phyloP scores from a whole-genome alignment of 225 moss, liverwort and hornwort species.

The Physcomitrium patens region DNA sequence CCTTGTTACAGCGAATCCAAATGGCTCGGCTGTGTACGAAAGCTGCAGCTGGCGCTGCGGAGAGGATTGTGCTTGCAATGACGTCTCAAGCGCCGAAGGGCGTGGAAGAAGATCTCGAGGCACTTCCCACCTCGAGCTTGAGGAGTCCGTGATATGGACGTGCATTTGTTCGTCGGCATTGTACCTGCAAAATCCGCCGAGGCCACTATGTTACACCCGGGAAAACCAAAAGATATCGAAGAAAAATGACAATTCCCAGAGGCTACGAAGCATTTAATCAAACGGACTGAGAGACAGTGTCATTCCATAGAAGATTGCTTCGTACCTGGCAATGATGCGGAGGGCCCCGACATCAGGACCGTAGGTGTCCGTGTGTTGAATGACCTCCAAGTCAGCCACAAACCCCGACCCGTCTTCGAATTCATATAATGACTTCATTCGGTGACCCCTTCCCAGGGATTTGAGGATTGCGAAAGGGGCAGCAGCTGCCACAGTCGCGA shows the following conservation, averaged over 20 bases:
- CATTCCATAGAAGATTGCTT: not conserved
- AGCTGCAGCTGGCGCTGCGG: conserved; percentile 43
- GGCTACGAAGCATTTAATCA: too few species aligned
- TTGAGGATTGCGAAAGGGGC: conserved; percentile 44
- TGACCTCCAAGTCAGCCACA: conserved; percentile 54
- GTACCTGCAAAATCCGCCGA: conserved; percentile 30
- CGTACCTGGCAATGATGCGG: conserved; percentile 52
- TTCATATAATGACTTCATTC: conserved; percentile 49
- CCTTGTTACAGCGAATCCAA: conserved; percentile 74
- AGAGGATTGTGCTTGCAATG: not conserved
- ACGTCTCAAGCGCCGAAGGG: conserved; percentile 22
- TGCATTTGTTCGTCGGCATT: conserved; percentile 52
- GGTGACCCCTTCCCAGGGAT: conserved; percentile 42
- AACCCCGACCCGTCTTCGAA: conserved; percentile 59
- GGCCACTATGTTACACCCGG: not conserved
- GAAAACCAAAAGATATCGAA: too few species aligned
- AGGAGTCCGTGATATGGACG: conserved; percentile 54
- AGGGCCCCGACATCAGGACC: conserved; percentile 57
- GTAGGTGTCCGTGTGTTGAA: conserved; percentile 41
- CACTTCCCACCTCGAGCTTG: conserved; percentile 49
- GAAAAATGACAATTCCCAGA: too few species aligned
- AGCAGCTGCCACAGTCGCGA: conserved; percentile 39
- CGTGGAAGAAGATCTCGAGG: conserved; percentile 53
- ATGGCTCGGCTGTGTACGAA: conserved; percentile 70
- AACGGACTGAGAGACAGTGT: too few species aligned